Percentiles rank a stretch among this genome's conserved stretches.
Evolutionary conservation across 352 stramenopile genomes (phyloP).

Genomic region (Phytophthora sp.): DNA sequence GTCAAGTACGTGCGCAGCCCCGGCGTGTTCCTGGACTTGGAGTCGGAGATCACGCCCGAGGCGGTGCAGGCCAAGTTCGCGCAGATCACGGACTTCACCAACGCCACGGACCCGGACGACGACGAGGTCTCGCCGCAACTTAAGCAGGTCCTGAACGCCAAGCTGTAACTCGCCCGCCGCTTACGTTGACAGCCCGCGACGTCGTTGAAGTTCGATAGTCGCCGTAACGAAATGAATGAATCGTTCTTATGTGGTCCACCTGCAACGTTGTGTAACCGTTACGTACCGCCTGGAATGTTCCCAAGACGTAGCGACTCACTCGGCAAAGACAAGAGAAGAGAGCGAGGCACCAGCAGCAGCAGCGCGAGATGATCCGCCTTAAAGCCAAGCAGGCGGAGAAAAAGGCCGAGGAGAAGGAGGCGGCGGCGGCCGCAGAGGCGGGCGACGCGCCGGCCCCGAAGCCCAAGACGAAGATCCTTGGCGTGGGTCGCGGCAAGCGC

Average conservation of each 20-base stretch:
- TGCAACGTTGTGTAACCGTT: background rate
- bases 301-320: conserved; percentile 19
- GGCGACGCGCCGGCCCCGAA: conserved; percentile 39
- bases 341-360: background rate
- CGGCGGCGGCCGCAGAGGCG: conserved; percentile 22
- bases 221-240: conserved; percentile 33
- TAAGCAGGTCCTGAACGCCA: conserved; percentile 78
- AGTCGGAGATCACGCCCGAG: conserved; percentile 78
- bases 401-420: conserved; percentile 77
- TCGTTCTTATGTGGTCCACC: conserved; percentile 15
- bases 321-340: conserved; percentile 16
- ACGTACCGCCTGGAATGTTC: conserved; percentile 8
- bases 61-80: conserved; percentile 78
- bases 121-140: conserved; percentile 82
- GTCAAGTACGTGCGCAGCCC: conserved; percentile 83
- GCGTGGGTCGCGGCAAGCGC: conserved; percentile 82
- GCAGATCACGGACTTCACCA: conserved; percentile 79
- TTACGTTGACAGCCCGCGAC: background rate
- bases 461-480: conserved; percentile 86
- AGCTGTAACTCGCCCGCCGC: conserved; percentile 54
- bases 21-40: conserved; percentile 72
- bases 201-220: conserved; percentile 10
- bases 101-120: conserved; percentile 75
- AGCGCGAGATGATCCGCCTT: conserved; percentile 67
- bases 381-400: conserved; percentile 90